phyloP scores from a whole-genome alignment of 2,329 filamentous ascomycete genomes.

The Venturia carpophila region DNA sequence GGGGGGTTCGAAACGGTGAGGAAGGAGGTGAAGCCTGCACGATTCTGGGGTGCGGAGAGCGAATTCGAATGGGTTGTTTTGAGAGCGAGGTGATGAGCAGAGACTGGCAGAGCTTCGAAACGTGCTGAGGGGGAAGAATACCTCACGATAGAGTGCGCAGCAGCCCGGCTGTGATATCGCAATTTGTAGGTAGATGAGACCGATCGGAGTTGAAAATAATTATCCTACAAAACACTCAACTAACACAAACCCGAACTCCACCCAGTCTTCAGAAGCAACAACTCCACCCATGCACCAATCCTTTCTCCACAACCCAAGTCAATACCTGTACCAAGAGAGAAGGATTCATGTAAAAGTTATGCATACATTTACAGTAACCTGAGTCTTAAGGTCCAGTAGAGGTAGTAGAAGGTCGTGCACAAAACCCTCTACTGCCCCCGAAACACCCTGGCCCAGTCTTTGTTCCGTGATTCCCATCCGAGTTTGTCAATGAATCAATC shows the following conservation, averaged over 20 bases:
- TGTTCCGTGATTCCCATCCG: not conserved
- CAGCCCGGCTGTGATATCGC: not conserved
- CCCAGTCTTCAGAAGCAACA: not conserved
- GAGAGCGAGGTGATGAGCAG: not conserved
- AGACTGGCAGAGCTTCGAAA: too few relatives aligned
- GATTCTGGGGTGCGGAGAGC: conserved; percentile 1
- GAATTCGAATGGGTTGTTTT: not conserved
- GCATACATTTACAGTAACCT: conserved; percentile 9
- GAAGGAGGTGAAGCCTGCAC: not conserved
- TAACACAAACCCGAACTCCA: not conserved
- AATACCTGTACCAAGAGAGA: not conserved
- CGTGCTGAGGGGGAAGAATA: not conserved
- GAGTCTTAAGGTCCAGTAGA: not conserved
- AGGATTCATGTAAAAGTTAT: conserved; percentile 7
- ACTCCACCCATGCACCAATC: not conserved
- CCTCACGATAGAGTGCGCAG: not conserved
- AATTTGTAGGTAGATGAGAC: not conserved
- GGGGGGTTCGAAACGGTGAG: not conserved
- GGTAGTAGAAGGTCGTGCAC: not conserved
- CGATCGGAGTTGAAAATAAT: not conserved
- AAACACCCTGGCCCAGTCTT: not conserved
- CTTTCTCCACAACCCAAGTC: not conserved
- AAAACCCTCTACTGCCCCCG: not conserved
- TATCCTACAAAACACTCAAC: conserved; percentile 10
- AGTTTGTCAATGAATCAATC: not conserved